Evolutionary conservation across 164 flowering plant species (phyloP), one percentile per base, ranked within the genome.

Genomic region (Saururus chinensis): DNA sequence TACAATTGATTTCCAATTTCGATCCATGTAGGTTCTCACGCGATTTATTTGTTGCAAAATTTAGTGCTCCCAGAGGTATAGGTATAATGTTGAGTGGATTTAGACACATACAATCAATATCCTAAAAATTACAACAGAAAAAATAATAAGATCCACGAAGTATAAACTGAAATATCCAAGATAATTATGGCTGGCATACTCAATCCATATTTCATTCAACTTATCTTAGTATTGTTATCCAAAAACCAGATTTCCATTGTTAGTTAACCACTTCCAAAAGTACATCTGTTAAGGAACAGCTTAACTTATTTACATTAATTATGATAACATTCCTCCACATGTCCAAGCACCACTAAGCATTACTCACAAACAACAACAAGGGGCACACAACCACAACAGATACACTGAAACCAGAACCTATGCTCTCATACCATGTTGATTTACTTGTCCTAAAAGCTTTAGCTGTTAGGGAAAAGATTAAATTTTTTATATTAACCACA

Each of bases 61-160:
- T 65, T 59, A 75, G 75, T 49, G 74, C 73, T 60, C 70, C 60
- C 59, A 79, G 80, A 59, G 76, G 77, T 65, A 81, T 79, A 19
- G 87, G 81, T 76, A 81, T 74, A 67, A 74, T 80, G 51, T 83
- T 86, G 52, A 67, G 62, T 35, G 80, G 84, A 73, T 73, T 72
- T 53, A 62, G 67, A 54, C 86, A 87, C 91, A 83, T 85, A 72
- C 91, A 85, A 59, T 83, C 86, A 55, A 80, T 73, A 71, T 85
- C 91, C 91, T 83, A 45, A 45, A 45, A 12, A 45, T 45, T 9
- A 17, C 7, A 8, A 45, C 17, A 45, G 5, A 17, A 45, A 45
- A 45, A 9, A 45, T 12, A 45, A 45, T 45, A 13, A 45, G 49
- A 17, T 45, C 17, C 17, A 45, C 11, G 49, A 45, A 45, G 14